Base-by-base conservation (phyloP, 1,284 basidiomycete species). In the Phlebopus sp. region DNA sequence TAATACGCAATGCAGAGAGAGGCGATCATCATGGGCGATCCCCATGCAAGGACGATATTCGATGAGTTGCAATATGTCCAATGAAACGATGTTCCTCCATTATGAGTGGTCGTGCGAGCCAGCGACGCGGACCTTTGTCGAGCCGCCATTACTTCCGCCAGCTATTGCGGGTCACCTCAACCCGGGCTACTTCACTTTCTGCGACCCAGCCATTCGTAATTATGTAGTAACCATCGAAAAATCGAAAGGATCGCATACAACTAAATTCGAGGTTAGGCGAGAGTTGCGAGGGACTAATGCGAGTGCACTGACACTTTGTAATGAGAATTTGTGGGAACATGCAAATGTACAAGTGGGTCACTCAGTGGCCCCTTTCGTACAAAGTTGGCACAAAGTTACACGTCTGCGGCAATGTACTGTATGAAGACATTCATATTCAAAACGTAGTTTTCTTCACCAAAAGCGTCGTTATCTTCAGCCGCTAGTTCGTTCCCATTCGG, bases 1-100 rank as follows among this genome's bases (percentile, higher is more conserved):
- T 86, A 87, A 60, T 84, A 87, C 1, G 78, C 84, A 45, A 84
- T 73, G 35, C 47, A 41, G 9, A 47, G 37, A n/a, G 41, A 27
- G 6, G 47, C 44, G 15, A 21, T 37, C 34, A 40, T 47, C 37
- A 15, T 15, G 27, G 9, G 9, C 27, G 4, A 2, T 39, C 15
- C n/a, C 15, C 27, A 30, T 14, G 15, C 7, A 30, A 25, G 19
- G 36, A 23, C 19, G 23, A 17, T 13, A 14, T 27, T 23, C 4
- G 44, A 7, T 14, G 23, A 21, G n/a, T 21, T 2, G 21, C 11
- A 46, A 29, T 11, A n/a, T 39, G 17, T 15, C 8, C 32, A 35
- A 27, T 21, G 21, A 38, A 38, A 13, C 35, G n/a, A 37, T 21
- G 23, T n/a, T 15, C 19, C 13, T 27, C 8, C 23, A 19, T 35